These are phyloP conservation scores for Exophiala xenobiotica DNA, from an alignment of 2,329 filamentous ascomycete species.

Conservation along the genomic window DNA sequence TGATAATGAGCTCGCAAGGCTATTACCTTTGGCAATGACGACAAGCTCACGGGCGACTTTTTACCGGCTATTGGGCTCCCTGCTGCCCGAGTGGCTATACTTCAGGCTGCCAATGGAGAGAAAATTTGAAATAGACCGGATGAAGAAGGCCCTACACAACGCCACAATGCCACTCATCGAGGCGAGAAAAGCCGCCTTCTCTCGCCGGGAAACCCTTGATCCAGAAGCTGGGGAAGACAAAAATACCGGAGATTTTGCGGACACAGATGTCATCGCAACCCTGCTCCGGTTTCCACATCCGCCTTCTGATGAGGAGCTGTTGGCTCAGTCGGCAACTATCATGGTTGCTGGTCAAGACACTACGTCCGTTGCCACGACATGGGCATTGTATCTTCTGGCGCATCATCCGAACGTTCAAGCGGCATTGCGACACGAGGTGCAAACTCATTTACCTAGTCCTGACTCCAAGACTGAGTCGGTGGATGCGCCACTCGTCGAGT, in stretches of 20 bases:
- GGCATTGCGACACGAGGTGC: slow-evolving; percentile 31
- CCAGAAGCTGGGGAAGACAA: slow-evolving; percentile 1
- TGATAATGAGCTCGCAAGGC: slow-evolving; percentile 50
- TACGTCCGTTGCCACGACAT: slow-evolving; percentile 31
- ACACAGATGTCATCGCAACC: slow-evolving; percentile 13
- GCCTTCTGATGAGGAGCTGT: slow-evolving; percentile 75
- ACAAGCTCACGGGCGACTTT: slow-evolving; percentile 7
- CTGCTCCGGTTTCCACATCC: slow-evolving; percentile 9
- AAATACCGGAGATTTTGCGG: not conserved
- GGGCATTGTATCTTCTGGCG: slow-evolving; percentile 33
- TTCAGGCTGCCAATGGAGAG: slow-evolving; percentile 10
- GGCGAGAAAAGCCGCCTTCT: slow-evolving; percentile 5
- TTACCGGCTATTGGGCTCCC: slow-evolving; percentile 10
- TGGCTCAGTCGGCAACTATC: slow-evolving; percentile 88
- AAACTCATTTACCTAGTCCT: slow-evolving; percentile 29
- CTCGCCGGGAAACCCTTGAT: not conserved
- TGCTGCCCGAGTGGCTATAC: slow-evolving; percentile 18
- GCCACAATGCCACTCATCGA: slow-evolving; percentile 10
- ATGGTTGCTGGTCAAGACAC: slow-evolving; percentile 61
- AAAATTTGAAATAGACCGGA: slow-evolving; percentile 13
- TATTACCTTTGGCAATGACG: slow-evolving; percentile 8
- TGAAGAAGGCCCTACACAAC: slow-evolving; percentile 6
- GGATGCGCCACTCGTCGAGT: slow-evolving; percentile 56
- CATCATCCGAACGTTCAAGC: slow-evolving; percentile 32
- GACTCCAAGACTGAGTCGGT: slow-evolving; percentile 15